Conservation (phyloP, 2,329 filamentous ascomycete species). For the Hypoxylon sp. region DNA sequence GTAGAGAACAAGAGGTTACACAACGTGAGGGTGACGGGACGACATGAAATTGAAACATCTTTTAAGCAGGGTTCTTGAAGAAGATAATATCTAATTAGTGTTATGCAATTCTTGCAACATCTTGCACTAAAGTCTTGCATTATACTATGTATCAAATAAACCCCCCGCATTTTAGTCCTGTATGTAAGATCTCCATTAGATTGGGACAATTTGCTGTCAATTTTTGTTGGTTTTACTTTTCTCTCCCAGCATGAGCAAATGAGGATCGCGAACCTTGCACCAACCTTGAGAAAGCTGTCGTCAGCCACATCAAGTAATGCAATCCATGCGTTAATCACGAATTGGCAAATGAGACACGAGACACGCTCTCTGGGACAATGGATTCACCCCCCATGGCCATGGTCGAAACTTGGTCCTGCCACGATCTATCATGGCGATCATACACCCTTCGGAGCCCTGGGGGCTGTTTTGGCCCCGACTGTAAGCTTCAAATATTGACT, state of each 20-base stretch:
- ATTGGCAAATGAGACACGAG: too few relatives aligned
- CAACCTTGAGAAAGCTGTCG: constrained; percentile 23
- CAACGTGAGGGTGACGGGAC: too few relatives aligned
- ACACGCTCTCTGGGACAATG: constrained; percentile 10
- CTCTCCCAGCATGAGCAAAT: constrained; percentile 12
- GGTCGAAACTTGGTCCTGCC: constrained; percentile 29
- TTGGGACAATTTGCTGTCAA: constrained; percentile 15
- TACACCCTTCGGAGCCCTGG: constrained; percentile 18
- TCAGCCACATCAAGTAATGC: constrained; percentile 30
- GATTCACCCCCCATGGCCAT: constrained; percentile 16
- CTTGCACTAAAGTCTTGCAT: too few relatives aligned
- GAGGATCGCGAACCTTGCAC: constrained; percentile 27
- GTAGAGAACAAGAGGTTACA: too few relatives aligned
- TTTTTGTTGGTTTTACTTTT: constrained; percentile 4
- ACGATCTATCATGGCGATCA: constrained; percentile 31
- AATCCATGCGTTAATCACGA: constrained; percentile 8
- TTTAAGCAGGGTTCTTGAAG: too few relatives aligned
- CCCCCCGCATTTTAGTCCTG: constrained; percentile 34
- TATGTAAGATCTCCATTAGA: constrained; percentile 4
- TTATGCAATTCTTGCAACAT: too few relatives aligned
- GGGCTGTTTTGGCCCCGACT: constrained; percentile 13
- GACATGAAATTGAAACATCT: too few relatives aligned
- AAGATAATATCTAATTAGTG: too few relatives aligned
- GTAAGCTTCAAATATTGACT: constrained; percentile 11
- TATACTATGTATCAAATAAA: constrained; percentile 24